Evolutionary conservation across 192 early-diverging fungal species (phyloP).

Genomic region (Chytriomyces sp.): DNA sequence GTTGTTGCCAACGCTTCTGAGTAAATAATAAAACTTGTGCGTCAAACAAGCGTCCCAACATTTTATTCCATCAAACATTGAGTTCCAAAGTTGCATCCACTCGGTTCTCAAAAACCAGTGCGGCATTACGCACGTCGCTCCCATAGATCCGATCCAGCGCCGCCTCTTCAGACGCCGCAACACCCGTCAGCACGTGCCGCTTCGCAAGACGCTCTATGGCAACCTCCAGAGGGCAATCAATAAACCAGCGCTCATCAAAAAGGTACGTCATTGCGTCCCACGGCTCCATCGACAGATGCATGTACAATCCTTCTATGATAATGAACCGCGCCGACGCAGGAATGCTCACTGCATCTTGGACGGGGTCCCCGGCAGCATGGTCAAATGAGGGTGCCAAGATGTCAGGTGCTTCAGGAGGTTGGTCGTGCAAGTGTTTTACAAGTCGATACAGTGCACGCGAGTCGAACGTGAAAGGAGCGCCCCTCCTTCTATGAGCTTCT

Average conservation of each 20-base stretch:
- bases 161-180: conserved; percentile 34
- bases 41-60: background rate
- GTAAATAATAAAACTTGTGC: background rate
- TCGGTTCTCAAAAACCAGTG: conserved; percentile 37
- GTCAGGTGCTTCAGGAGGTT: background rate
- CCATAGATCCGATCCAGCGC: conserved; percentile 37
- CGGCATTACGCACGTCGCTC: conserved; percentile 47
- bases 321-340: conserved; percentile 52
- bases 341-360: conserved; percentile 45
- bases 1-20: background rate
- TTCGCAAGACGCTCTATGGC: conserved; percentile 43
- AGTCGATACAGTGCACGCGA: conserved; percentile 37
- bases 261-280: conserved; percentile 45
- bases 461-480: conserved; percentile 65
- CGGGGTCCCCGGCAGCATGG: conserved; percentile 59
- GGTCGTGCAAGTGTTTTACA: conserved; percentile 27
- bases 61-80: no score
- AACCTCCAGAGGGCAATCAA: conserved; percentile 34
- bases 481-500: conserved; percentile 48
- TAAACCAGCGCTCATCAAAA: conserved; percentile 59
- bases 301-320: conserved; percentile 60
- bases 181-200: conserved; percentile 52
- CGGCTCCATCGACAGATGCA: conserved; percentile 42
- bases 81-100: conserved; percentile 39
- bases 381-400: conserved; percentile 56